phyloP scores from a whole-genome alignment of 2,329 filamentous ascomycete genomes.

The Pseudogymnoascus sp. region DNA sequence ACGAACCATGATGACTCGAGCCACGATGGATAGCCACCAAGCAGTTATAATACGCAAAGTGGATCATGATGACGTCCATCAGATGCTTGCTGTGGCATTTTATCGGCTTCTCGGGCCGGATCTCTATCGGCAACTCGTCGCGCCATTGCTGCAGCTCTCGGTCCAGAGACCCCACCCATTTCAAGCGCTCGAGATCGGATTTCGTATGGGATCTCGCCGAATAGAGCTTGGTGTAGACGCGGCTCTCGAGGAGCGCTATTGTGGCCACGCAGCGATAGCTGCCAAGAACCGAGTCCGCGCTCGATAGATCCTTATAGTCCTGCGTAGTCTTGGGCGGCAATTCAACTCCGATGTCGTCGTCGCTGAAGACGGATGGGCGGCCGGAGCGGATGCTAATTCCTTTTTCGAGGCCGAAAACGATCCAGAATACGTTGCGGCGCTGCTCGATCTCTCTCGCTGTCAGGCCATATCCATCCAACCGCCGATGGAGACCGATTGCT shows the following conservation, averaged over 20 bases:
- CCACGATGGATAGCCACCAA: conserved; percentile 19
- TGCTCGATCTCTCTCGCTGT: conserved; percentile 17
- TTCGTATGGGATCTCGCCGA: conserved; percentile 21
- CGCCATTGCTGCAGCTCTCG: conserved; percentile 21
- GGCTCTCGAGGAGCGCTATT: conserved; percentile 20
- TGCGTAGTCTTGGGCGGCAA: conserved; percentile 18
- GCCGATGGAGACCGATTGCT: conserved; percentile 21
- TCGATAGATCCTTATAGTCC: conserved; percentile 13
- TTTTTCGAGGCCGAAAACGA: conserved; percentile 21
- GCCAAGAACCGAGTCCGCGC: not conserved
- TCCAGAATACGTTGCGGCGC: conserved; percentile 23
- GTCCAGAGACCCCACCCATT: conserved; percentile 19
- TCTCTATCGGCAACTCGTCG: conserved; percentile 20
- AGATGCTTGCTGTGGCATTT: conserved; percentile 17
- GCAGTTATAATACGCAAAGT: conserved; percentile 21
- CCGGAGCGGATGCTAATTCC: conserved; percentile 16
- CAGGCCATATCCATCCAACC: conserved; percentile 16
- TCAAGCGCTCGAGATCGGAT: conserved; percentile 19
- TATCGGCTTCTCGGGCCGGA: conserved; percentile 21
- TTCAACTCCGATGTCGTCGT: conserved; percentile 23
- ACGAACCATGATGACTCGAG: conserved; percentile 18
- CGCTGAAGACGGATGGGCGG: conserved; percentile 22
- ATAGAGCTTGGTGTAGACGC: conserved; percentile 22
- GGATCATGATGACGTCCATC: conserved; percentile 20
- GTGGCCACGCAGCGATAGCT: conserved; percentile 12